Percentiles rank a stretch among this genome's conserved stretches.
Conservation (phyloP, 192 early-diverging fungal species). For the Funneliformis geosporum region DNA sequence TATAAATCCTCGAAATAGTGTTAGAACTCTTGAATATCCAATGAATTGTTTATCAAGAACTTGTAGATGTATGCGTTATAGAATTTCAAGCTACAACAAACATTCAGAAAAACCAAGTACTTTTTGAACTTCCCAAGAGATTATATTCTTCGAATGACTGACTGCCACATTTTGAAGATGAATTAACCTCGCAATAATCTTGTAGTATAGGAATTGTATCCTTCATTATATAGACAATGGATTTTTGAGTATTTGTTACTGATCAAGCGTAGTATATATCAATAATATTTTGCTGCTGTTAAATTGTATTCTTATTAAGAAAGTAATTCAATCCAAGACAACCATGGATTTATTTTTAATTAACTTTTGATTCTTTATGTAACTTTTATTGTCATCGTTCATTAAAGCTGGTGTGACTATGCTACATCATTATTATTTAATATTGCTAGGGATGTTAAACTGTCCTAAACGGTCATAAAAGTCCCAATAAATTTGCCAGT, state of each 20-base stretch:
- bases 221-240: not conserved
- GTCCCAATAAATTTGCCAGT: too few species aligned
- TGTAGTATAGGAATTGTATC: slow-evolving; percentile 56
- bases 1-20: slow-evolving; percentile 36
- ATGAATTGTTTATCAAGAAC: slow-evolving; percentile 11
- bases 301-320: slow-evolving; percentile 38
- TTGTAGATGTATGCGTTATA: slow-evolving; percentile 53
- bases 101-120: slow-evolving; percentile 66
- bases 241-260: not conserved
- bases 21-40: slow-evolving; percentile 25
- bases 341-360: slow-evolving; percentile 77
- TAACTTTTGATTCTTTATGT: slow-evolving; percentile 65
- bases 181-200: slow-evolving; percentile 62
- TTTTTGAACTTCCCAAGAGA: slow-evolving; percentile 64
- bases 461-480: too few species aligned
- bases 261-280: slow-evolving; percentile 42
- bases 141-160: slow-evolving; percentile 58
- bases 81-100: slow-evolving; percentile 60
- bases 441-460: too few species aligned
- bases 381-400: slow-evolving; percentile 57
- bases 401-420: slow-evolving; percentile 52
- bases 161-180: slow-evolving; percentile 52
- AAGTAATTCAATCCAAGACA: slow-evolving; percentile 58
- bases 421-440: too few species aligned
- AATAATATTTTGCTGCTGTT: slow-evolving; percentile 45